Conservation (phyloP, 768 basidiomycete species). For the Auricularia cornea region DNA sequence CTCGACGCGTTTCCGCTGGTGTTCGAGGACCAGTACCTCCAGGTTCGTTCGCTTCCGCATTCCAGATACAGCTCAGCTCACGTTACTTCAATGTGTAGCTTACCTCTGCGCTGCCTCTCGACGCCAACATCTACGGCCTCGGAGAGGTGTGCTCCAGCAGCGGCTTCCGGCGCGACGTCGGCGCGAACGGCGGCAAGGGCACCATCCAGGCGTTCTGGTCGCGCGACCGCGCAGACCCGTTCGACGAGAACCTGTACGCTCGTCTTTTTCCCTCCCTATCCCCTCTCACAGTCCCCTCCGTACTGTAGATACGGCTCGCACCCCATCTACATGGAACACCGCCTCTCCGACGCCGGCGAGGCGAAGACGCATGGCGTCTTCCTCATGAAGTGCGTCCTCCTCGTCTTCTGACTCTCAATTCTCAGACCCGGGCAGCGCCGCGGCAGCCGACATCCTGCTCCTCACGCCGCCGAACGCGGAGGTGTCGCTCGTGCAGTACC, state of each 20-base stretch:
- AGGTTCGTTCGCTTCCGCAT: constrained; percentile 29
- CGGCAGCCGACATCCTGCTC: constrained; percentile 64
- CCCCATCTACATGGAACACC: constrained; percentile 64
- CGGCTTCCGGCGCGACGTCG: constrained; percentile 57
- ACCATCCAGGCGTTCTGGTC: constrained; percentile 65
- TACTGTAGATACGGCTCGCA: constrained; percentile 57
- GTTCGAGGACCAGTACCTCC: constrained; percentile 75
- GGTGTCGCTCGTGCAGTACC: constrained; percentile 62
- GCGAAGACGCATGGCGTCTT: constrained; percentile 71
- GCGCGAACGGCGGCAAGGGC: constrained; percentile 38
- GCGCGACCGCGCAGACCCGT: constrained; percentile 50
- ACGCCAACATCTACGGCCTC: constrained; percentile 69
- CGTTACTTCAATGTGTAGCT: constrained; percentile 28
- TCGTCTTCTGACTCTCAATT: neutral
- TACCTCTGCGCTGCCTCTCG: constrained; percentile 53
- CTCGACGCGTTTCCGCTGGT: constrained; percentile 63
- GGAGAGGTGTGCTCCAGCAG: constrained; percentile 65
- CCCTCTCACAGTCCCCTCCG: neutral
- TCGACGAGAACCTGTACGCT: constrained; percentile 57
- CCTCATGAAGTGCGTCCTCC: constrained; percentile 46
- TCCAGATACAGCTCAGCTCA: neutral
- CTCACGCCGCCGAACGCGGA: constrained; percentile 45
- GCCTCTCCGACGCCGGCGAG: constrained; percentile 41
- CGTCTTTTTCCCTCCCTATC: neutral
- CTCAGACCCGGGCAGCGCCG: constrained; percentile 33